These are phyloP conservation scores for Thelonectria rubi DNA, from an alignment of 2,329 filamentous ascomycete genomes.

Conservation along the genomic window DNA sequence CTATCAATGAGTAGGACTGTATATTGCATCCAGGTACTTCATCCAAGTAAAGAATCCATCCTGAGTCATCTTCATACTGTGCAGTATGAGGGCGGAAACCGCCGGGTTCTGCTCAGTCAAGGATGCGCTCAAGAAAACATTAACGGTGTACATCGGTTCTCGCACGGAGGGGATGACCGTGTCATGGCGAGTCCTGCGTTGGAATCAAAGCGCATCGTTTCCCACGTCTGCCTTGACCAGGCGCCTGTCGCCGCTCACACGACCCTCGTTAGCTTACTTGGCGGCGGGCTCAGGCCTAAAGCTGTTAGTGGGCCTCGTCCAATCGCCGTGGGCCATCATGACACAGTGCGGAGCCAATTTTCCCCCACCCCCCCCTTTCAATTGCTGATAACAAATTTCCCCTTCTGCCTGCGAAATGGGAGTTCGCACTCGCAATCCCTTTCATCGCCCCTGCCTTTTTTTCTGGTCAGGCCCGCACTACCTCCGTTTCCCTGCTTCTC, in stretches of 20 bases:
- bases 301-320: slow-evolving; percentile 30
- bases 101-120: too few relatives aligned
- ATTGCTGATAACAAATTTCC: slow-evolving; percentile 28
- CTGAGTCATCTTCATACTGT: too few relatives aligned
- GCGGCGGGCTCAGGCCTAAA: slow-evolving; percentile 18
- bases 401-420: slow-evolving; percentile 9
- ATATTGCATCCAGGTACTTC: too few relatives aligned
- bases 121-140: not conserved
- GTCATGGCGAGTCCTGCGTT: slow-evolving; percentile 4
- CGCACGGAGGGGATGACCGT: slow-evolving; percentile 6
- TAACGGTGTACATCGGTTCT: not conserved
- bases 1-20: too few relatives aligned
- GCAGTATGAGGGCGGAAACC: too few relatives aligned
- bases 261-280: slow-evolving; percentile 28
- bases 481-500: slow-evolving; percentile 22
- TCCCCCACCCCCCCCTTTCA: slow-evolving; percentile 17
- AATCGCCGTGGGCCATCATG: slow-evolving; percentile 28
- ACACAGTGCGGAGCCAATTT: slow-evolving; percentile 32
- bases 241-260: not conserved
- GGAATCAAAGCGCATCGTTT: not conserved
- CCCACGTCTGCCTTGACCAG: not conserved
- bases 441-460: slow-evolving; percentile 4
- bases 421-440: slow-evolving; percentile 14
- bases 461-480: slow-evolving; percentile 11
- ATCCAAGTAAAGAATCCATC: too few relatives aligned